phyloP scores from a whole-genome alignment of 331 rosid species.

The Acacia pycnantha region DNA sequence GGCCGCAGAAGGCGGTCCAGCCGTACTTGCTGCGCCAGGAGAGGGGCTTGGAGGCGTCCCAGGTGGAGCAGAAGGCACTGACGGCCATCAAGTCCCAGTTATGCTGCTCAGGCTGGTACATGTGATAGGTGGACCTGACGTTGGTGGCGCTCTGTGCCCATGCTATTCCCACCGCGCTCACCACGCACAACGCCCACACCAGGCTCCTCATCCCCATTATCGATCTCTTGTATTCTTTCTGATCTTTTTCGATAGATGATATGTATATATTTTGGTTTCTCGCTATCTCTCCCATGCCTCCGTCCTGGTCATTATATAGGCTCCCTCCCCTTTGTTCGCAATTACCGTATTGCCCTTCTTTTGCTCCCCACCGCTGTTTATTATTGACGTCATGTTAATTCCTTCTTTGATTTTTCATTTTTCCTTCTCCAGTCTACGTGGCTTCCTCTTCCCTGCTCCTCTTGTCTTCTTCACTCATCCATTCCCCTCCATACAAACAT shows the following conservation, averaged over 20 bases:
- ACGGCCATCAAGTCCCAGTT: conserved; percentile 55
- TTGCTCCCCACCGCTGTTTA: too few relatives aligned
- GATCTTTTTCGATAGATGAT: too few relatives aligned
- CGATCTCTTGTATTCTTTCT: too few relatives aligned
- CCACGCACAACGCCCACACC: neutral
- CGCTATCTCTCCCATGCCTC: neutral
- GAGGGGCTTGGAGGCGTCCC: conserved; percentile 65
- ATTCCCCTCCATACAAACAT: neutral
- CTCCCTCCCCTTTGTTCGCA: neutral
- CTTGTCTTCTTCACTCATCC: neutral
- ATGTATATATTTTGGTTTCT: neutral
- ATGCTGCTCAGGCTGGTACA: conserved; percentile 58
- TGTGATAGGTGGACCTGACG: conserved; percentile 56
- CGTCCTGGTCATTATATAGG: conserved; percentile 13
- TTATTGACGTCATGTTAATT: too few relatives aligned
- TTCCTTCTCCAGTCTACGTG: too few relatives aligned
- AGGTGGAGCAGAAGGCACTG: conserved; percentile 63
- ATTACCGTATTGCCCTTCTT: conserved; percentile 14
- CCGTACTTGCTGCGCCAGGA: conserved; percentile 74
- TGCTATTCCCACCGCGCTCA: conserved; percentile 16
- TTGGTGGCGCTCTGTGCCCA: conserved; percentile 41
- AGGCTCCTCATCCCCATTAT: neutral
- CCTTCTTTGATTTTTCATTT: neutral
- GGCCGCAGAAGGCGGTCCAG: conserved; percentile 88
- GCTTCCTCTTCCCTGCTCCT: too few relatives aligned